Evolutionary conservation across 176 grass and related monocot genomes (phyloP), one percentile per base, ranked within the genome.

Genomic region (Eremochloa ophiuroides): DNA sequence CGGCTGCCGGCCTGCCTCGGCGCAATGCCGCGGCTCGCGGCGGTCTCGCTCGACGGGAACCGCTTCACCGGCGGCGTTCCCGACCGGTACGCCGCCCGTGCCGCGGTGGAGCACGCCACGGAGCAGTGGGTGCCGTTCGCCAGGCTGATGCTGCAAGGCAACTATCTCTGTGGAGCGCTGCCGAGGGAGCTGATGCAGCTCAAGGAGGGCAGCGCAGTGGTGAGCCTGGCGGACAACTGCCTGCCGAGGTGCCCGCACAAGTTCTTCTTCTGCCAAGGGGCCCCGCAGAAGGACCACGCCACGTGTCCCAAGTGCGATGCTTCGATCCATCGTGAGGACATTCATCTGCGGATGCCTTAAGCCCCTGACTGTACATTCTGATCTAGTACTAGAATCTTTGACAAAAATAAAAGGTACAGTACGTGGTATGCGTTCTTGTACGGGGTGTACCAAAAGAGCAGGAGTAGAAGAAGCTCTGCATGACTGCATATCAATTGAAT

Each of bases 171-270:
- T 5, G 90, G 90, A 5, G 80, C 71, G 0, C 17, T 92, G 71
- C 90, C 90, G 5, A 33, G 59, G 0, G 71, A 83, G 71, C 46
- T 86, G 83, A 63, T 30, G 55, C 80, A 64, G 80, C 31, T 89
- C 15, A 87, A 81, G 90, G 87, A 86, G 1, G 90, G 84, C 37
- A 2, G 25, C 1, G 84, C 84, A 0, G 47, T 12, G 56, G 71
- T 92, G 15, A 92, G 76, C 12, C 60, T 92, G 80, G 87, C 80
- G 27, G 90, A 92, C 6, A 92, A 92, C 34, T 92, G 87, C 83
- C 50, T 92, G 76, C 42, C 34, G 2, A 79, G n/a, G 71, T 92
- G 90, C 6, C 90, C 90, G 1, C 74, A 4, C 9, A 39, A 59
- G 31, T 75, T 86, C 56, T 92, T 66, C 56, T 84, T 87, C 83